Evolutionary conservation across 1,284 basidiomycete genomes (phyloP).

Genomic region (Rugosomyces carneus): DNA sequence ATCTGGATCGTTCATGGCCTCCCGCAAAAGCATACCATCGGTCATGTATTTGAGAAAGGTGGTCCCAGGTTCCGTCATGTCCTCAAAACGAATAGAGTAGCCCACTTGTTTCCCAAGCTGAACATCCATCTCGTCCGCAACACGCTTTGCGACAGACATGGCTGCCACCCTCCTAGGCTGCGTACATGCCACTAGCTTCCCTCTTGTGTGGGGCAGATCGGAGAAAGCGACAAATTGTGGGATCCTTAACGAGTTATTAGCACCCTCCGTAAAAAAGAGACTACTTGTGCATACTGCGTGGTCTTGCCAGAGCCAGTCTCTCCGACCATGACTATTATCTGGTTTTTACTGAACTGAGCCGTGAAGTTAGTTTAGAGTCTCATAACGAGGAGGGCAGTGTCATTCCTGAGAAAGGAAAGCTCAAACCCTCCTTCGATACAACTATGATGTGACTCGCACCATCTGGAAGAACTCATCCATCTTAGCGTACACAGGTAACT

Average conservation of each 20-base stretch:
- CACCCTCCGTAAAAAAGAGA: no score
- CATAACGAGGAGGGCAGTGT: constrained; percentile 23
- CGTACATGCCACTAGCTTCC: no score
- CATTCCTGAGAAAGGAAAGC: constrained; percentile 26
- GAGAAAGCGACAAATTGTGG: no score
- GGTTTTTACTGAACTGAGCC: no score
- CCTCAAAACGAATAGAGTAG: constrained; percentile 98
- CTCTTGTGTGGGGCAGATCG: no score
- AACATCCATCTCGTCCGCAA: constrained; percentile 96
- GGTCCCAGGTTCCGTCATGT: constrained; percentile 96
- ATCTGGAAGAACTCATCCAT: constrained; percentile 90
- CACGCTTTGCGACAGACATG: constrained; percentile 99
- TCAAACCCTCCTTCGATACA: constrained; percentile 32
- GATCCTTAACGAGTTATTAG: no score
- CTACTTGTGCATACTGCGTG: constrained; percentile 85
- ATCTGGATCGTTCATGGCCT: constrained; percentile 94
- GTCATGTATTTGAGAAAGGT: constrained; percentile 99
- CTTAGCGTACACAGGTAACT: constrained; percentile 88
- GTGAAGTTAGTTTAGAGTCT: no score
- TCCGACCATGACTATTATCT: constrained; percentile 82
- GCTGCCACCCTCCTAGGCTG: constrained; percentile 98
- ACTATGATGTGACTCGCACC: constrained; percentile 40
- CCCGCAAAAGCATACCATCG: constrained; percentile 97
- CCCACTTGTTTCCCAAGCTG: constrained; percentile 96
- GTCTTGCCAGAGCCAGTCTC: constrained; percentile 97